These are phyloP conservation scores for Beauveria bassiana DNA, from an alignment of 2,329 filamentous ascomycete species.

Conservation along the genomic window DNA sequence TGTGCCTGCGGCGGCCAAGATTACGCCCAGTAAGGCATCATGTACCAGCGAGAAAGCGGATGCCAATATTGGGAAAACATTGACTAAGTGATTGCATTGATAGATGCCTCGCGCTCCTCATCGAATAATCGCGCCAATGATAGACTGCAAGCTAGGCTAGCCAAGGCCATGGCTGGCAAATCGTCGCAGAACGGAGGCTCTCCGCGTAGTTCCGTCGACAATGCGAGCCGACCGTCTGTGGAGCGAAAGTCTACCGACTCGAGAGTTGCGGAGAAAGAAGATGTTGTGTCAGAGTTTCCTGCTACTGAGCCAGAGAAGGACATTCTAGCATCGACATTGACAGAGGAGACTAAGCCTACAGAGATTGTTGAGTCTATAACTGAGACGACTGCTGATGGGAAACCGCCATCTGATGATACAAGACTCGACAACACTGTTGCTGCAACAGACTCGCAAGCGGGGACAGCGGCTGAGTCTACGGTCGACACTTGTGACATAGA, in stretches of 20 bases:
- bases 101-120: slow-evolving; percentile 55
- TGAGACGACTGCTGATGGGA: background rate
- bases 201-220: slow-evolving; percentile 31
- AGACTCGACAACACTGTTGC: background rate
- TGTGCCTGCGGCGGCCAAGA: slow-evolving; percentile 21
- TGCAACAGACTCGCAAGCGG: background rate
- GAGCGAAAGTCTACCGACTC: slow-evolving; percentile 24
- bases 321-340: background rate
- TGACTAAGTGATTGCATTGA: background rate
- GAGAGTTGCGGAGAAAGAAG: slow-evolving; percentile 11
- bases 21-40: slow-evolving; percentile 23
- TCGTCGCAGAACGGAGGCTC: slow-evolving; percentile 27
- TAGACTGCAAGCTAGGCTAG: slow-evolving; percentile 79
- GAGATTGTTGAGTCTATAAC: background rate
- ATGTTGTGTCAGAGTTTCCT: slow-evolving; percentile 14
- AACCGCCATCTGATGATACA: background rate
- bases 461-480: background rate
- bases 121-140: slow-evolving; percentile 62
- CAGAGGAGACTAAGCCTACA: background rate
- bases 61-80: no score
- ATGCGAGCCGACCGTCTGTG: slow-evolving; percentile 19
- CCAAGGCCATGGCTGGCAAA: slow-evolving; percentile 76
- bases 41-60: background rate
- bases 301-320: slow-evolving; percentile 12
- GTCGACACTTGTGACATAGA: background rate